Base-by-base conservation (phyloP, 2,329 filamentous ascomycete species). In the Stenocarpella maydis region DNA sequence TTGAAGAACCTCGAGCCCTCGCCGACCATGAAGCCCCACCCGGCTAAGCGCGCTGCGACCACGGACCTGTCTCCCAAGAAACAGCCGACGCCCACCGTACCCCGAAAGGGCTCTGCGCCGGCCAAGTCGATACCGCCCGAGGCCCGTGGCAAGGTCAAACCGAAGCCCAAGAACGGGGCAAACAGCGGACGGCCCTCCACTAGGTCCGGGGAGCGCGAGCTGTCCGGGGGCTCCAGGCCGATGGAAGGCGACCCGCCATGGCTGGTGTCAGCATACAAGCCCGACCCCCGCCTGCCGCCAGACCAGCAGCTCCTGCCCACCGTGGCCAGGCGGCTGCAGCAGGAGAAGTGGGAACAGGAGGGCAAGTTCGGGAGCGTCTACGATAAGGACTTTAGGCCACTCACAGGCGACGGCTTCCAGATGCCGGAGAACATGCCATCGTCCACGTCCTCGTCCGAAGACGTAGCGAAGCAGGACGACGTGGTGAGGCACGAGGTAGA, bases 271-370 rank as follows among this genome's bases (percentile, higher is more conserved):
- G 94, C 97, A 81, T 99, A 98, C 80, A 97, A 97, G 77, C 96
- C 96, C 0, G 96, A 99, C 77, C 96, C 96, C 37, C 91, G 94
- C 71, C 84, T 99, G 41, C 96, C 96, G 7, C 96, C 94, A 0
- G 96, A 99, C 72, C 93, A 99, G 79, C 96, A 99, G 78, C 90
- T 99, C 65, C 88, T 99, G 14, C 96, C 96, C 0, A 98, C 96
- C 0, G 94, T 98, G 72, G 96, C 96, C 15, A 94, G 92, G 76
- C 88, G 93, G 68, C 86, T 98, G 79, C 93, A 96, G 79, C 95
- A 98, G 82, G 94, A 98, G 79, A 93, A 95, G 79, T 98, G 94
- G 95, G 94, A 97, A 80, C 92, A 90, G 74, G 93, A 98, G 79
- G 95, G 95, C 72, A 94, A 93, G 73, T 92, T 93, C 72, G 94